Base-by-base conservation (phyloP, 2,329 filamentous ascomycete genomes). In the Xylaria hypoxylon region DNA sequence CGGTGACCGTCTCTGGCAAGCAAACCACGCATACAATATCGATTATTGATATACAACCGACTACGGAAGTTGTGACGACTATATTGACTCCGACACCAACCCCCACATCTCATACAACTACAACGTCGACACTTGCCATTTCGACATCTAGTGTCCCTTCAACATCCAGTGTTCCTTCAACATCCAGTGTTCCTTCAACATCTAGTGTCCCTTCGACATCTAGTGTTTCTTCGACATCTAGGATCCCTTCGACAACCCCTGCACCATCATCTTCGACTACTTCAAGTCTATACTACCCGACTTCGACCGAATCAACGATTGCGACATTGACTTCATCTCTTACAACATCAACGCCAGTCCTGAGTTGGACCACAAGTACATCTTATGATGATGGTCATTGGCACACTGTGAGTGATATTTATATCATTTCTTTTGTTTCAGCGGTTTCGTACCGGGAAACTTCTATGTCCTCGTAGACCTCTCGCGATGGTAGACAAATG, bases 21-120 rank as follows among this genome's bases (percentile, higher is more conserved):
- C 68, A 58, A 10, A 35, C 62, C 19, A 69, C 68, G 2, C 64
- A 50, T 15, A 76, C 75, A 6, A 68, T 80, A 44, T 70, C 75
- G 3, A 64, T 79, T 45, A 75, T 80, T 50, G 70, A 76, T 38
- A 73, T 79, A 22, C 55, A 72, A 31, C 65, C 70, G 13, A 72
- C 70, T 5, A 72, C 70, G 0, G 33, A 70, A 38, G 28, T 70
- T 33, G 70, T 75, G 15, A 68, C 70, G 24, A 68, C 68, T 3
- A 62, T 71, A 2, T 40, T 74, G 31, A 73, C 71, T 38, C 52
- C 40, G 26, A 45, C 58, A 2, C 57, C 67, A 26, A 50, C 59
- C 11, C 33, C 53, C 5, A 26, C 65, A 3, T 47, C 65, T 61
- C 40, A 44, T 17, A 50, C 40, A 5, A 31, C 61, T 1, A 55